Evolutionary conservation across 2,329 filamentous ascomycete species (phyloP).

Genomic region (Stemphylium beticola): DNA sequence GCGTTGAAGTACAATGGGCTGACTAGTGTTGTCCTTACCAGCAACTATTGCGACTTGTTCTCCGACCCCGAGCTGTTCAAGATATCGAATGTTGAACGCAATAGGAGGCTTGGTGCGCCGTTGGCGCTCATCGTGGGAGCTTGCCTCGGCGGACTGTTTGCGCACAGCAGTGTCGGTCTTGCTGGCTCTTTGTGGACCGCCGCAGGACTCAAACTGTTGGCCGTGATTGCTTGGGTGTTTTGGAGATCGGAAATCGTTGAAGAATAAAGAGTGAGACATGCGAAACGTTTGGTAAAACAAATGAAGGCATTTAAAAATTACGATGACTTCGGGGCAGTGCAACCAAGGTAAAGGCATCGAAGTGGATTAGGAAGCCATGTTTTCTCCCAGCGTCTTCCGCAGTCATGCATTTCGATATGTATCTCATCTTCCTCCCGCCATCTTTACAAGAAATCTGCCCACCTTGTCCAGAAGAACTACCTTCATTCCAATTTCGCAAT

Average conservation of each 20-base stretch:
- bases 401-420: too few species aligned
- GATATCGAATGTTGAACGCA: conserved; percentile 58
- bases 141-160: conserved; percentile 61
- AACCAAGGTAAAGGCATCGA: too few species aligned
- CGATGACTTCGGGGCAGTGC: too few species aligned
- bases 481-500: too few species aligned
- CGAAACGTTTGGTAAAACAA: too few species aligned
- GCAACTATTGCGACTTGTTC: conserved; percentile 81
- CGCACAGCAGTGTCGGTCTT: conserved; percentile 59
- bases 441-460: too few species aligned
- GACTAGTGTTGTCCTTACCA: conserved; percentile 80
- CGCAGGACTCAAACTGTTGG: conserved; percentile 47
- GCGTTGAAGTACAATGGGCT: conserved; percentile 72
- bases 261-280: neutral
- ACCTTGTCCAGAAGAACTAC: too few species aligned
- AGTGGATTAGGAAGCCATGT: too few species aligned
- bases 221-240: conserved; percentile 50
- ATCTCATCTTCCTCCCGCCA: too few species aligned
- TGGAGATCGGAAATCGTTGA: conserved; percentile 46
- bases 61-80: conserved; percentile 65
- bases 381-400: too few species aligned
- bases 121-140: conserved; percentile 61
- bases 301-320: too few species aligned
- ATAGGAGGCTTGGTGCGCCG: conserved; percentile 59
- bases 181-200: conserved; percentile 59